phyloP scores from a whole-genome alignment of 2,329 filamentous ascomycete genomes.

The Stemphylium vesicarium region DNA sequence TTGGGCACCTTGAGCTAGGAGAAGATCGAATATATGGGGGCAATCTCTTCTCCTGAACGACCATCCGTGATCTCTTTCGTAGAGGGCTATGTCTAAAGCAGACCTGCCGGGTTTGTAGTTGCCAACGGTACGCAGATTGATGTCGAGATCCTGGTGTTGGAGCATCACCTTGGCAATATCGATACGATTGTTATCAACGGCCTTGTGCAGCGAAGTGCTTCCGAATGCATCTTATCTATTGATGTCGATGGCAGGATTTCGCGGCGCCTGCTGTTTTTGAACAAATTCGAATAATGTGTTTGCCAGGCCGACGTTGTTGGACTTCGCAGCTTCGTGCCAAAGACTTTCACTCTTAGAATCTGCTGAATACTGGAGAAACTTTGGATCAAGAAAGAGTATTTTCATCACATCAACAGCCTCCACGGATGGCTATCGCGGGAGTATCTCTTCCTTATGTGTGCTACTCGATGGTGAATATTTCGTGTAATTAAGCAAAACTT shows the following conservation, averaged over 20 bases:
- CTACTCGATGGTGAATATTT: too few species aligned
- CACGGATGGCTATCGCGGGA: not conserved
- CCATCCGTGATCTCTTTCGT: too few species aligned
- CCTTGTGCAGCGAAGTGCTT: not conserved
- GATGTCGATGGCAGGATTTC: not conserved
- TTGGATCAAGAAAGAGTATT: not conserved
- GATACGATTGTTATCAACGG: fast-evolving
- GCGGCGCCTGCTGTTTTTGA: fast-evolving
- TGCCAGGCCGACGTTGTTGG: not conserved
- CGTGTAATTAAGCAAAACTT: not conserved
- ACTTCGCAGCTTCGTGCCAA: not conserved
- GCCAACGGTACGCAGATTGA: not conserved
- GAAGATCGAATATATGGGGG: not conserved
- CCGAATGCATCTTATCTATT: not conserved
- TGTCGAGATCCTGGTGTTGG: not conserved
- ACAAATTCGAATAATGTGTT: not conserved
- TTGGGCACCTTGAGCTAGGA: not conserved
- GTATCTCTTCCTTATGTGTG: too few species aligned
- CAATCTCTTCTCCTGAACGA: not conserved
- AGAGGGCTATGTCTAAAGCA: not conserved
- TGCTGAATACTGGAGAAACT: not conserved
- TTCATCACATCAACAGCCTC: not conserved
- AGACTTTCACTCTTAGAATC: not conserved
- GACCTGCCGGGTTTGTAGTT: not conserved
- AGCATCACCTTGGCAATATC: not conserved